Evolutionary conservation across 495 filamentous ascomycete species (phyloP), one percentile per base, ranked within the genome.

Genomic region (Ascobolus immersus): DNA sequence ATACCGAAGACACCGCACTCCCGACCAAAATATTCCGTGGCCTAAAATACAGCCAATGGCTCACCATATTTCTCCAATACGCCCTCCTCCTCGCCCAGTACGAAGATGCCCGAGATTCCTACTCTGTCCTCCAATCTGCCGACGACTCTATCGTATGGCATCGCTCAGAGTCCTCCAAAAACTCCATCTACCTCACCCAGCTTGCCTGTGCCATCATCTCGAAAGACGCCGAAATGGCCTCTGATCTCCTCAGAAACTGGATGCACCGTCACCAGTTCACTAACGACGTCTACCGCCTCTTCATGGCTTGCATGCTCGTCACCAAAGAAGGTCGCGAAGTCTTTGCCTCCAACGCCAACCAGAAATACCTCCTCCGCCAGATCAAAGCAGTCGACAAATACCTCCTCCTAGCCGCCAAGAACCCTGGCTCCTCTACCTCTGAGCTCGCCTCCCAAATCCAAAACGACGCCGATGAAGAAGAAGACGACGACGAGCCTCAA

Each of bases 371-470:
- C 47, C 60, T 91, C 7, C 66, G 82, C 14, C 77, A 84, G 52
- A 73, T 93, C 53, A 91, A 90, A 51, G 70, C 71, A 10, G 79
- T 90, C 66, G 86, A 96, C 46, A 69, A 57, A 38, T n/a, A n/a
- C n/a, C n/a, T n/a, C n/a, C n/a, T n/a, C n/a, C n/a, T n/a, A n/a
- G n/a, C n/a, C n/a, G n/a, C n/a, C n/a, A n/a, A n/a, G n/a, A n/a
- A n/a, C n/a, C n/a, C n/a, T n/a, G n/a, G n/a, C n/a, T n/a, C n/a
- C n/a, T n/a, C n/a, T n/a, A n/a, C n/a, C n/a, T n/a, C n/a, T n/a
- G n/a, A n/a, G n/a, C n/a, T n/a, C 57, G 57, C 6, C 38, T 68
- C 19, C 28, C 53, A 22, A 37, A 43, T 7, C 26, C 36, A 4
- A 28, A 40, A 21, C 33, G 58, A 39, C 40, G 50, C 39, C 17